phyloP scores from a whole-genome alignment of 2,329 filamentous ascomycete genomes.

The Botryotinia calthae region DNA sequence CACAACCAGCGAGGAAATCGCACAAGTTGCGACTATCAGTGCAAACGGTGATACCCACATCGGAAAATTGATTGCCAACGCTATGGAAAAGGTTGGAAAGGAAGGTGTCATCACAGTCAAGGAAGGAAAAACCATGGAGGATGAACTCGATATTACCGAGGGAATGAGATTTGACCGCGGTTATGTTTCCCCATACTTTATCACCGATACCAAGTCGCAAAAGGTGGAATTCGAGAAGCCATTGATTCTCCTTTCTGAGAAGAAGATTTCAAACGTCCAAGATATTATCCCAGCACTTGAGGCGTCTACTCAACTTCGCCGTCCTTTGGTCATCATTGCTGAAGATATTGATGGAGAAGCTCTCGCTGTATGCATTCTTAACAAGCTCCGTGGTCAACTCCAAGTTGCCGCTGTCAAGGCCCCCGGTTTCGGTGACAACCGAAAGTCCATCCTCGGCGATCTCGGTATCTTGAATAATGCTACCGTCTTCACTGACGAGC shows the following conservation, averaged over 20 bases:
- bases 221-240: slow-evolving; percentile 99
- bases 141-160: slow-evolving; percentile 98
- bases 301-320: slow-evolving; percentile 90
- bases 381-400: slow-evolving; percentile 99
- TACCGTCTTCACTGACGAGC: slow-evolving; percentile 96
- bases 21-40: slow-evolving; percentile 96
- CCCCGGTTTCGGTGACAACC: slow-evolving; percentile 98
- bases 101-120: slow-evolving; percentile 99
- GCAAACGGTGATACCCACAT: slow-evolving; percentile 97
- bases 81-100: slow-evolving; percentile 99
- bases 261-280: slow-evolving; percentile 99
- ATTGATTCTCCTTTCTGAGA: slow-evolving; percentile 96
- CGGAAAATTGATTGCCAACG: slow-evolving; percentile 91
- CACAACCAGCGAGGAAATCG: slow-evolving; percentile 94
- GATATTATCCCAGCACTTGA: slow-evolving; percentile 98
- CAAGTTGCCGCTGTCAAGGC: slow-evolving; percentile 99
- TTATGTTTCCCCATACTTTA: slow-evolving; percentile 99
- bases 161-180: slow-evolving; percentile 99
- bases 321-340: slow-evolving; percentile 95
- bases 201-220: slow-evolving; percentile 96
- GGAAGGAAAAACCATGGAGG: slow-evolving; percentile 97
- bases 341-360: slow-evolving; percentile 99
- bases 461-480: slow-evolving; percentile 93
- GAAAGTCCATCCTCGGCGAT: slow-evolving; percentile 98
- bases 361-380: slow-evolving; percentile 96